Base-by-base conservation (phyloP, 495 filamentous ascomycete species). In the Penicillium samsonianum region DNA sequence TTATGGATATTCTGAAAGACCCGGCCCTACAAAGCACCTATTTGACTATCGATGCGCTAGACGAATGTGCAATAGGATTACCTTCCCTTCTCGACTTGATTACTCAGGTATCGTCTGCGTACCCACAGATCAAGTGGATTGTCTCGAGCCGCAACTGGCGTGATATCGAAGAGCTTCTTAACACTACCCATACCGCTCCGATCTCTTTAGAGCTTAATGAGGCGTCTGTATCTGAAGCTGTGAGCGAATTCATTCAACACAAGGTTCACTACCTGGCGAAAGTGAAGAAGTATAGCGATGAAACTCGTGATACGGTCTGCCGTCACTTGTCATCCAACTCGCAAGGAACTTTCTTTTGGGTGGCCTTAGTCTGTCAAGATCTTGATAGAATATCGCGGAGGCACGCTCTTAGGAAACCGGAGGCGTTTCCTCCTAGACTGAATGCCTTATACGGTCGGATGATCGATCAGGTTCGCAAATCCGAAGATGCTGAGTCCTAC, bases 21-120 rank as follows among this genome's bases (percentile, higher is more conserved):
- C 49, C 53, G 14, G 3, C 20, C 14, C 46, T 75, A 35, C 47
- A 55, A 1, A 60, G 25, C 1, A 66, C 61, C 5, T 76, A 73
- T 50, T 26, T n/a, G n/a, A n/a, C n/a, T 8, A 66, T 82, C 42
- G 78, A 84, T 61, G 77, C 76, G 3, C 70, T 83, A 2, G 77
- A 82, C 57, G 78, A 83, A 65, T 82, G 75, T 52, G 56, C 55
- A 4, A 48, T 26, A 12, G 72, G 63, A 19, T 54, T 65, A 47
- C 17, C 45, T 9, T 26, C 62, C 4, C 64, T 80, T 48, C 62
- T 78, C 3, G 28, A 69, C 17, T 54, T 78, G 2, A 72, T 79
- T 37, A 11, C 44, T 16, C 17, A 67, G 26, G 7, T 17, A 9
- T 45, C 48, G 23, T 30, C 33, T 2, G 16, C 16, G 1, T 43